Base-by-base conservation (phyloP, 2,329 filamentous ascomycete genomes). In the Amylocarpus encephaloides region DNA sequence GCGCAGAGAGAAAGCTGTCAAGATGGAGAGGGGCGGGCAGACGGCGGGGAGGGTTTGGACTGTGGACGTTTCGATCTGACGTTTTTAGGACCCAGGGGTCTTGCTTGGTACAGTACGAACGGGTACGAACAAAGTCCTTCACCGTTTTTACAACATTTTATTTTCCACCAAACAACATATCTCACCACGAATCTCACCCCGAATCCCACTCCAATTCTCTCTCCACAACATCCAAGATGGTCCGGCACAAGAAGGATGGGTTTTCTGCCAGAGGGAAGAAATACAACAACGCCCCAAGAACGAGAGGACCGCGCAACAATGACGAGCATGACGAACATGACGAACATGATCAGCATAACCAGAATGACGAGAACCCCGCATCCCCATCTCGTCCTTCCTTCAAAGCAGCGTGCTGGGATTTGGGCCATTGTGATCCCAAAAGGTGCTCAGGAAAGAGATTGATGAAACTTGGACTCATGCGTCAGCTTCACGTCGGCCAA, bases 381-480 rank as follows among this genome's bases (percentile, higher is more conserved):
- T 53, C 63, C 43, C 50, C 61, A 47, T 53, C 63, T 43, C 78
- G 62, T 57, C 82, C 71, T 35, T 64, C 72, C 18, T 96, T 91
- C 78, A 95, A 94, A 71, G 92, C 93, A 43, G 93, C 92, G 52
- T 96, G 92, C 68, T 98, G 93, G 93, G 93, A 98, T 65, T 77
- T 98, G 32, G 92, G 91, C 55, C 93, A 98, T 73, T 98, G 93
- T 74, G 93, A 98, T 65, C 89, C 92, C 7, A 97, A 96, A 70
- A 78, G 92, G 61, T 98, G 93, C 71, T 96, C 91, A 0, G 93
- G 93, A 30, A 98, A 98, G 73, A 84, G 88, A 56, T 78, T 98
- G 32, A 95, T 98, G 79, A 84, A 85, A 57, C 79, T 94, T 49
- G 92, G 92, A 2, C 75, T 96, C 63, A 96, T 98, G 89, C 85